phyloP scores from a whole-genome alignment of 1,284 basidiomycete genomes.

The Lentinus polychrous region DNA sequence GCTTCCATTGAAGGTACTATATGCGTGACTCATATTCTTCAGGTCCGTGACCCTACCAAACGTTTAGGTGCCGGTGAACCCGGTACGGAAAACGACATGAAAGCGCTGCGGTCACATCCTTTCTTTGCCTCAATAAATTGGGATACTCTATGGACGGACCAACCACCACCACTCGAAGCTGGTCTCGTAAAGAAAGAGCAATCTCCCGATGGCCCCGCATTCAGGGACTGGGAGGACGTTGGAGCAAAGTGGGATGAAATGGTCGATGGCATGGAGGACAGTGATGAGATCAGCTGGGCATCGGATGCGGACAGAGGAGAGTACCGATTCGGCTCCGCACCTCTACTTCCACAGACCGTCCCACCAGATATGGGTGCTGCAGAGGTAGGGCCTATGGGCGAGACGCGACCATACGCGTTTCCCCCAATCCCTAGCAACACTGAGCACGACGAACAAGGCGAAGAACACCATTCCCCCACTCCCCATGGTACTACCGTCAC shows the following conservation, averaged over 20 bases:
- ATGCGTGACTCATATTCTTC: constrained; percentile 5
- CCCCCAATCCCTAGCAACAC: constrained; percentile 10
- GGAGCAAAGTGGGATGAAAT: constrained; percentile 50
- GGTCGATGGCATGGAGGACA: constrained; percentile 22
- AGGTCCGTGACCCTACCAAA: constrained; percentile 66
- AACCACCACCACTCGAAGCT: constrained; percentile 50
- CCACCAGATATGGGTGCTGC: constrained; percentile 15
- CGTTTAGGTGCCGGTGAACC: constrained; percentile 61
- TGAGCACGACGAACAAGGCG: background rate
- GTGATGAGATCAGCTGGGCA: constrained; percentile 41
- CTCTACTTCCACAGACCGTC: constrained; percentile 6
- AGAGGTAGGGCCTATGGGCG: constrained; percentile 26
- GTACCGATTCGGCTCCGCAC: constrained; percentile 18
- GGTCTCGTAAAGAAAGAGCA: constrained; percentile 47
- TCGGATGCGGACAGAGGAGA: constrained; percentile 35
- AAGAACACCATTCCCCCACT: background rate
- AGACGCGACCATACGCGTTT: constrained; percentile 17
- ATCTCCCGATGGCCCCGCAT: constrained; percentile 20
- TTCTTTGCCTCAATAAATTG: constrained; percentile 74
- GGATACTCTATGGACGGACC: constrained; percentile 66
- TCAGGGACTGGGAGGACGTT: constrained; percentile 42
- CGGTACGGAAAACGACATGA: constrained; percentile 41
- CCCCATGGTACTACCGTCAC: background rate
- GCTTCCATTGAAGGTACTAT: background rate
- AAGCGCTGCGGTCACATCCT: constrained; percentile 63